phyloP scores from a whole-genome alignment of 1,284 basidiomycete species.

The Cutaneotrichosporon dermatis region DNA sequence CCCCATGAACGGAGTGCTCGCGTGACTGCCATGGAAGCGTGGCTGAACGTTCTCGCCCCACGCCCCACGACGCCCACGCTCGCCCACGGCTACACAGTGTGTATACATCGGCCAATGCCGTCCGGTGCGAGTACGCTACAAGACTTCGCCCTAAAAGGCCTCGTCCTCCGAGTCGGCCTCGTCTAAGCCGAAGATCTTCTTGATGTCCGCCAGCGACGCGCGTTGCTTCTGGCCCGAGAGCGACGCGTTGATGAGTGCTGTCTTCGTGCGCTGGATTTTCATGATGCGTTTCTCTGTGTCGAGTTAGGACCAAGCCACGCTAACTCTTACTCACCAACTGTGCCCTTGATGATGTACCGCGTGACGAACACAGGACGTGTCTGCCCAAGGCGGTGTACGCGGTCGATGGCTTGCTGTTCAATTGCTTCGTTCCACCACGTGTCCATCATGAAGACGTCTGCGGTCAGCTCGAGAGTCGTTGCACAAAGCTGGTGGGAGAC shows the following conservation, averaged over 20 bases:
- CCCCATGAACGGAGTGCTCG: no score
- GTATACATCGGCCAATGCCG: no score
- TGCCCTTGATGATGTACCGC: conserved; percentile 67
- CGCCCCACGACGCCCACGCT: no score
- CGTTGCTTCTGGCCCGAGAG: conserved; percentile 43
- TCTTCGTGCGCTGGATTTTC: conserved; percentile 61
- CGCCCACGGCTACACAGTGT: no score
- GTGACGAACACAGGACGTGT: conserved; percentile 70
- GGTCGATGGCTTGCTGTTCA: conserved; percentile 71
- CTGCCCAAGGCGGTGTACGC: conserved; percentile 53
- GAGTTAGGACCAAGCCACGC: neutral
- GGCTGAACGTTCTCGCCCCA: no score
- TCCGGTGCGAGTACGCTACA: no score
- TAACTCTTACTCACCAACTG: conserved; percentile 55
- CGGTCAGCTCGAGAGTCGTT: conserved; percentile 4
- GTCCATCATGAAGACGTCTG: conserved; percentile 93
- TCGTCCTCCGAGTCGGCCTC: conserved; percentile 46
- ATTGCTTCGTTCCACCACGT: conserved; percentile 93
- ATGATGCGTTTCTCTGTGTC: conserved; percentile 72
- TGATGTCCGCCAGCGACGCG: conserved; percentile 45
- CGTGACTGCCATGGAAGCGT: no score
- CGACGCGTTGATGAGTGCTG: conserved; percentile 48
- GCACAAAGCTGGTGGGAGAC: neutral
- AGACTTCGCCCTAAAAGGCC: conserved; percentile 11
- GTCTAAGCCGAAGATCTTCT: conserved; percentile 48